These are phyloP conservation scores for Neodidymelliopsis sp. DNA, from an alignment of 2,329 filamentous ascomycete genomes.

Conservation along the genomic window DNA sequence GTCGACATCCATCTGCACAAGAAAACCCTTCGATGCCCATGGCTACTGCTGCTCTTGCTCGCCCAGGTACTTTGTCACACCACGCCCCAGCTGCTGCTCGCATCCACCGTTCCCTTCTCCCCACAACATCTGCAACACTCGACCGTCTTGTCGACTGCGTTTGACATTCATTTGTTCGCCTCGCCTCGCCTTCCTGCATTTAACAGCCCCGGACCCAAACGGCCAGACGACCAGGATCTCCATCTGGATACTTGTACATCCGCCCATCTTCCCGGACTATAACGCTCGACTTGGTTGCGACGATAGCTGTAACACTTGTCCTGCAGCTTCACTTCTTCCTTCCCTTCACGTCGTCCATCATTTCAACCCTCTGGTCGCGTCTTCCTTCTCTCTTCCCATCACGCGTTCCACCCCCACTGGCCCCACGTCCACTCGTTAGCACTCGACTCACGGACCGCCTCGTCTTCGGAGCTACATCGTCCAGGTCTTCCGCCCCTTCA, in stretches of 20 bases:
- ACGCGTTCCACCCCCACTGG: slow-evolving; percentile 22
- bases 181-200: slow-evolving; percentile 9
- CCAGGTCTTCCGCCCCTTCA: slow-evolving; percentile 3
- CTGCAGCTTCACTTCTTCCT: slow-evolving; percentile 18
- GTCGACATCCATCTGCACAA: slow-evolving; percentile 19
- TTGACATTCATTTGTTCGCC: slow-evolving; percentile 27
- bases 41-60: slow-evolving; percentile 22
- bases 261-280: slow-evolving; percentile 15
- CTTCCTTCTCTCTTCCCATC: slow-evolving; percentile 12
- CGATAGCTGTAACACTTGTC: slow-evolving; percentile 8
- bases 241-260: slow-evolving; percentile 20
- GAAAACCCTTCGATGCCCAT: slow-evolving; percentile 36
- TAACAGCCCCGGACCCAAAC: slow-evolving; percentile 20
- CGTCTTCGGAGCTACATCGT: slow-evolving; percentile 9
- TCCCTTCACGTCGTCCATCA: slow-evolving; percentile 19
- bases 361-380: slow-evolving; percentile 11
- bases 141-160: slow-evolving; percentile 24
- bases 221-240: slow-evolving; percentile 25
- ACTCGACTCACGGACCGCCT: slow-evolving; percentile 23
- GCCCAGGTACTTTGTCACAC: slow-evolving; percentile 19
- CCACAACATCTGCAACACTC: slow-evolving; percentile 4
- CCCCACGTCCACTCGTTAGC: slow-evolving; percentile 28
- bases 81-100: slow-evolving; percentile 8
- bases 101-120: slow-evolving; percentile 17
- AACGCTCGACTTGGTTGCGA: slow-evolving; percentile 16